A percentile compares a stretch with the other conserved stretches of the same genome.
Evolutionary conservation across 2,329 filamentous ascomycete genomes (phyloP).

Genomic region (Emergomyces orientalis): DNA sequence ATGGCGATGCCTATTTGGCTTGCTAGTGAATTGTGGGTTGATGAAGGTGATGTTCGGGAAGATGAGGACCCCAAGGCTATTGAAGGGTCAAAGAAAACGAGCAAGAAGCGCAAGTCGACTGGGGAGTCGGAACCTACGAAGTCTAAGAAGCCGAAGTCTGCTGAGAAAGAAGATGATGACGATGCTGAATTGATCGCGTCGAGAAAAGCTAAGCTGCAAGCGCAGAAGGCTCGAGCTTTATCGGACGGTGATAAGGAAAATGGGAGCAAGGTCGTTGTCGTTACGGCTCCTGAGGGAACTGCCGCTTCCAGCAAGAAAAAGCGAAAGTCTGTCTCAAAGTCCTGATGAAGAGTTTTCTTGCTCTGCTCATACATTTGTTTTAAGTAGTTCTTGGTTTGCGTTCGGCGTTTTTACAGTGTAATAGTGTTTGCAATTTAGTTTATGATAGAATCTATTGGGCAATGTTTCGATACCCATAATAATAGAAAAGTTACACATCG

Average conservation of each 20-base stretch:
- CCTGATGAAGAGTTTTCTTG: slow-evolving; percentile 22
- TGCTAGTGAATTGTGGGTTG: slow-evolving; percentile 82
- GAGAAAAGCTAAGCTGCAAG: slow-evolving; percentile 42
- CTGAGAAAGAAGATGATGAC: slow-evolving; percentile 30
- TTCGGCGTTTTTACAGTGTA: neutral
- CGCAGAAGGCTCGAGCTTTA: slow-evolving; percentile 39
- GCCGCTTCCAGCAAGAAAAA: slow-evolving; percentile 27
- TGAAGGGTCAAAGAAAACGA: slow-evolving; percentile 32
- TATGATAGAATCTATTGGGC: slow-evolving; percentile 1
- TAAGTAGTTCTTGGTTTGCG: slow-evolving; percentile 18
- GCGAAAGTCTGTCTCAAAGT: slow-evolving; percentile 32
- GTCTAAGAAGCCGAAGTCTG: slow-evolving; percentile 30
- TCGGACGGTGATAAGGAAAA: slow-evolving; percentile 19
- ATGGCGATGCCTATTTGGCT: slow-evolving; percentile 90
- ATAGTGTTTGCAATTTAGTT: neutral
- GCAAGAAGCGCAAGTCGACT: slow-evolving; percentile 48
- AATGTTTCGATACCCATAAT: slow-evolving; percentile 20
- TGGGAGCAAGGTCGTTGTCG: slow-evolving; percentile 18
- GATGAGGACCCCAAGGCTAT: slow-evolving; percentile 26
- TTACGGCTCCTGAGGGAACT: slow-evolving; percentile 14
- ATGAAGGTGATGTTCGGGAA: slow-evolving; percentile 59
- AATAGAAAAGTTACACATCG: slow-evolving; percentile 16
- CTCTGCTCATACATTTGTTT: slow-evolving; percentile 16
- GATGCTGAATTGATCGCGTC: slow-evolving; percentile 27
- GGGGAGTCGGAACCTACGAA: slow-evolving; percentile 23